These are phyloP conservation scores for Blastomyces gilchristii DNA, from an alignment of 2,329 filamentous ascomycete species.

Conservation along the genomic window DNA sequence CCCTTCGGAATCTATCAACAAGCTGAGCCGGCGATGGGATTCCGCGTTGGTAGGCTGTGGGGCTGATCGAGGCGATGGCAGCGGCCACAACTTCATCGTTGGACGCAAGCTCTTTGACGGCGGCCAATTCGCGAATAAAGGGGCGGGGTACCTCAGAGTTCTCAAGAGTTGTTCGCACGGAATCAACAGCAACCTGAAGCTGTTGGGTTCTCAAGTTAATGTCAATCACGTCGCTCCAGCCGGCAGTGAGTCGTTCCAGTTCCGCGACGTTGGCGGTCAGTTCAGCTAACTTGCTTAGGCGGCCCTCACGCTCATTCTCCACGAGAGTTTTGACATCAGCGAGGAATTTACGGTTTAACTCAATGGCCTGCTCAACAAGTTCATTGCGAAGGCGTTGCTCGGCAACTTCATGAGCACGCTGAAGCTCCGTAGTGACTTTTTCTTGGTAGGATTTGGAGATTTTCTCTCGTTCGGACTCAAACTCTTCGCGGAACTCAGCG, in stretches of 20 bases:
- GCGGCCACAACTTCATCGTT: constrained; percentile 81
- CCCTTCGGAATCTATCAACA: constrained; percentile 89
- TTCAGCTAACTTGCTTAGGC: constrained; percentile 74
- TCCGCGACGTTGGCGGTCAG: constrained; percentile 68
- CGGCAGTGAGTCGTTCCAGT: constrained; percentile 74
- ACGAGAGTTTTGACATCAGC: constrained; percentile 69
- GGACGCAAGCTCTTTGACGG: constrained; percentile 80
- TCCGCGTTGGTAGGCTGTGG: constrained; percentile 82
- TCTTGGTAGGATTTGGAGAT: constrained; percentile 68
- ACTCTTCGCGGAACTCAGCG: constrained; percentile 73
- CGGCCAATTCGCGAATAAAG: constrained; percentile 86
- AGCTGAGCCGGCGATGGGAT: constrained; percentile 75
- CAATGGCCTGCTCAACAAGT: constrained; percentile 80
- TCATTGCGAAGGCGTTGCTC: constrained; percentile 76
- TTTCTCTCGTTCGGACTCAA: constrained; percentile 73
- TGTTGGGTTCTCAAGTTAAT: constrained; percentile 88
- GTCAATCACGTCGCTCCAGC: constrained; percentile 87
- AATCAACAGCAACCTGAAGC: constrained; percentile 89
- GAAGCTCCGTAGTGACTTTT: constrained; percentile 66
- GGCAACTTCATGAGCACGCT: constrained; percentile 67
- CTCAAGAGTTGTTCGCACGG: constrained; percentile 74
- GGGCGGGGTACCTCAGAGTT: constrained; percentile 64
- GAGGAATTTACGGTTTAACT: constrained; percentile 76
- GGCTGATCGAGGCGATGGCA: constrained; percentile 94
- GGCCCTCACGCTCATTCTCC: constrained; percentile 76